These are phyloP conservation scores for Triticum monococcum DNA, from an alignment of 176 grass and related monocot genomes.

Conservation along the genomic window DNA sequence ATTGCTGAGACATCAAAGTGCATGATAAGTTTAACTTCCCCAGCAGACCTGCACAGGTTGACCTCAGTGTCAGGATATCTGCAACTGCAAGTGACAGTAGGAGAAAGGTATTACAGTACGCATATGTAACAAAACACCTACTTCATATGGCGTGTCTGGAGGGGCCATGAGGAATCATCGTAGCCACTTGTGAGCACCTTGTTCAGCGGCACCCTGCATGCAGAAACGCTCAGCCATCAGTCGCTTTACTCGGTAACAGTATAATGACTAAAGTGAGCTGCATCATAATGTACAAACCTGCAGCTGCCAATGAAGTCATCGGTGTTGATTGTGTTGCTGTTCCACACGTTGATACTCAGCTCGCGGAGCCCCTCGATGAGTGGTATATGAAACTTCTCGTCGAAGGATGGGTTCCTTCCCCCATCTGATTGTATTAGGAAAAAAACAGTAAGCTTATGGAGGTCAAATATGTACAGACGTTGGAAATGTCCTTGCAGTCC, in stretches of 20 bases:
- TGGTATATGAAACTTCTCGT: conserved; percentile 81
- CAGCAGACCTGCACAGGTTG: conserved; percentile 51
- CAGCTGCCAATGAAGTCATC: conserved; percentile 80
- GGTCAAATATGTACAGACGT: background rate
- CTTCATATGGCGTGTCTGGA: conserved; percentile 66
- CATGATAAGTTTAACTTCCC: conserved; percentile 80
- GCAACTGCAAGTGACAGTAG: background rate
- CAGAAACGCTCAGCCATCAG: conserved; percentile 5
- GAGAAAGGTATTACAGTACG: background rate
- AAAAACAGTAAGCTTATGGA: background rate
- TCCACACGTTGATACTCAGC: conserved; percentile 54
- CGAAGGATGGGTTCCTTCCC: conserved; percentile 70
- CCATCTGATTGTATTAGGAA: conserved; percentile 51
- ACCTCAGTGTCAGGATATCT: conserved; percentile 23
- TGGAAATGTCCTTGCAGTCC: background rate
- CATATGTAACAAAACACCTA: conserved; percentile 41
- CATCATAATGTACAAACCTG: conserved; percentile 43
- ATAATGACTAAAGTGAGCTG: background rate
- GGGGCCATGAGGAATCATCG: conserved; percentile 73
- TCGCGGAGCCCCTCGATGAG: conserved; percentile 86
- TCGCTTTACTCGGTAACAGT: background rate
- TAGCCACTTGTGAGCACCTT: conserved; percentile 75
- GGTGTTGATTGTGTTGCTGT: conserved; percentile 72
- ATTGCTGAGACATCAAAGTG: conserved; percentile 70
- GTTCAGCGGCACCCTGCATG: conserved; percentile 63